Percentiles rank a stretch among this genome's conserved stretches.
These are phyloP conservation scores for Penicillium sp. DNA, from an alignment of 2,329 filamentous ascomycete species.

Conservation along the genomic window DNA sequence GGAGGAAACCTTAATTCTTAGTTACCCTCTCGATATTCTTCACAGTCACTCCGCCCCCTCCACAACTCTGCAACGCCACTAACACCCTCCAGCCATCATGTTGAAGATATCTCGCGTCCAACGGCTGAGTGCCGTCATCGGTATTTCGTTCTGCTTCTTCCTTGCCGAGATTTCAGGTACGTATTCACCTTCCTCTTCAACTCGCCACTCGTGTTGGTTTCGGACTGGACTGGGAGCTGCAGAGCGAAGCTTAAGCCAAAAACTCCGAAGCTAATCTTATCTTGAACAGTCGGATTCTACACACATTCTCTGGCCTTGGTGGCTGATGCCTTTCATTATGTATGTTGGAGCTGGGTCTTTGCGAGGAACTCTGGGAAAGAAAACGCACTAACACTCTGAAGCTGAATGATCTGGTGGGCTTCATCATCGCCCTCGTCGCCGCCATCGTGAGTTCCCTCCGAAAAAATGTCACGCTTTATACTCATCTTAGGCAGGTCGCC, in stretches of 20 bases:
- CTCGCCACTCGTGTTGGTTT: not conserved
- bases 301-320: slow-evolving; percentile 71
- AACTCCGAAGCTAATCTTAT: not conserved
- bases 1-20: not conserved
- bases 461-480: not conserved
- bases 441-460: slow-evolving; percentile 54
- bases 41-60: not conserved
- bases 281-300: slow-evolving; percentile 61
- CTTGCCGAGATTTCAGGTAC: slow-evolving; percentile 24
- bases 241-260: not conserved
- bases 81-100: not conserved
- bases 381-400: slow-evolving; percentile 33
- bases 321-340: slow-evolving; percentile 77
- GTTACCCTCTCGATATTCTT: not conserved
- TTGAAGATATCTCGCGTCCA: slow-evolving; percentile 16
- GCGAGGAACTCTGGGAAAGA: not conserved
- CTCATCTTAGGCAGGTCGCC: slow-evolving; percentile 50
- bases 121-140: slow-evolving; percentile 21
- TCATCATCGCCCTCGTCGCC: slow-evolving; percentile 66
- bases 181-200: not conserved
- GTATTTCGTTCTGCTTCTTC: slow-evolving; percentile 26
- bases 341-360: slow-evolving; percentile 42
- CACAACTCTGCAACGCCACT: not conserved
- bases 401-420: slow-evolving; percentile 72
- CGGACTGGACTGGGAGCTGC: not conserved